Evolutionary conservation across 2,329 filamentous ascomycete genomes (phyloP).

Genomic region (Cladophialophora exuberans): DNA sequence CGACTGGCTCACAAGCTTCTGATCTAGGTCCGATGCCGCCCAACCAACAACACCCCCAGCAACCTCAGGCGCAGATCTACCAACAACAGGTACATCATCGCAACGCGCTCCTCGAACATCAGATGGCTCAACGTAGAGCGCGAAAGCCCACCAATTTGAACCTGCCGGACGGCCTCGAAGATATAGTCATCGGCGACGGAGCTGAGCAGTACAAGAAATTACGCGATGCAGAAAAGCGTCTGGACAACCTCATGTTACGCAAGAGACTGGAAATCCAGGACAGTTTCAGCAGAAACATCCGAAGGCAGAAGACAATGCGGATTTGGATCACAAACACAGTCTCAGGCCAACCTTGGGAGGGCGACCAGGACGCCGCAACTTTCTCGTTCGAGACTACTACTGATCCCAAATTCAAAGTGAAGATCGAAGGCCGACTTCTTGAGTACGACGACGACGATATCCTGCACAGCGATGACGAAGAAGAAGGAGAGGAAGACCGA

Average conservation of each 20-base stretch:
- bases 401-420: constrained; percentile 83
- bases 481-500: constrained; percentile 48
- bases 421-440: constrained; percentile 84
- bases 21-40: constrained; percentile 26
- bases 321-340: constrained; percentile 95
- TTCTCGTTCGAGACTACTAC: constrained; percentile 80
- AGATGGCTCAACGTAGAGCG: constrained; percentile 71
- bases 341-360: constrained; percentile 92
- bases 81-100: constrained; percentile 32
- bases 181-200: constrained; percentile 78
- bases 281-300: constrained; percentile 72
- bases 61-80: constrained; percentile 30
- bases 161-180: constrained; percentile 86
- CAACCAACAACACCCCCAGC: constrained; percentile 28
- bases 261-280: constrained; percentile 92
- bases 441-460: constrained; percentile 66
- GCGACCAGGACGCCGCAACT: constrained; percentile 69
- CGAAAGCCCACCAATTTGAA: constrained; percentile 94
- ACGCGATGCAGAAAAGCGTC: constrained; percentile 80
- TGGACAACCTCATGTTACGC: constrained; percentile 92
- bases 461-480: constrained; percentile 55
- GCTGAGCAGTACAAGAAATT: constrained; percentile 81
- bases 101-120: constrained; percentile 33
- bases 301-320: constrained; percentile 81
- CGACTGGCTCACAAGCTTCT: background rate